Evolutionary conservation across 352 stramenopile species (phyloP).

Genomic region (Pythium pyrilobum): DNA sequence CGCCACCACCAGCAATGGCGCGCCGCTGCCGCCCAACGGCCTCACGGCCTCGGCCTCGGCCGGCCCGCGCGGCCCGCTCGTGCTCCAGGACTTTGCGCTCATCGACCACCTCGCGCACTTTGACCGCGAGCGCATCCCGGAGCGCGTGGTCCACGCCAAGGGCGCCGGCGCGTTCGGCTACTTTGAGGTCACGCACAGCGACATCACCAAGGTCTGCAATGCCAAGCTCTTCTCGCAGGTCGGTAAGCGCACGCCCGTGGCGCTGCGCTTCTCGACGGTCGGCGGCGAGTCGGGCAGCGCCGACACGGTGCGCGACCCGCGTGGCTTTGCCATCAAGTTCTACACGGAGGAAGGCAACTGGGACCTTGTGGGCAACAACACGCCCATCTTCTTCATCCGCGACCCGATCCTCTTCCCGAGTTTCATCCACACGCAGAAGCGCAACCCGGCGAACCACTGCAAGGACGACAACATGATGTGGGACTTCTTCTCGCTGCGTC

Average conservation of each 20-base stretch:
- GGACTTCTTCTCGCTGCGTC: conserved; percentile 83
- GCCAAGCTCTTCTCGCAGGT: conserved; percentile 74
- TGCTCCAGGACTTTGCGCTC: conserved; percentile 83
- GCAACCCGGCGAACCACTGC: conserved; percentile 72
- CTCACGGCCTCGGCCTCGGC: conserved; percentile 72
- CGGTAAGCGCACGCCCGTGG: conserved; percentile 84
- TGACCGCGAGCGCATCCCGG: conserved; percentile 89
- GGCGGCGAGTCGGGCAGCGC: conserved; percentile 55
- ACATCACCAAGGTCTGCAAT: conserved; percentile 51
- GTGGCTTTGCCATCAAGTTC: conserved; percentile 89
- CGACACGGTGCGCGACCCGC: conserved; percentile 78
- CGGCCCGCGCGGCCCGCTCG: conserved; percentile 47
- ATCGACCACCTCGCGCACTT: conserved; percentile 90
- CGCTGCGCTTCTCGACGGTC: conserved; percentile 77
- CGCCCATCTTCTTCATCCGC: conserved; percentile 88
- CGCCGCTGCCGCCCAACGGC: conserved; percentile 52
- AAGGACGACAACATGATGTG: conserved; percentile 82
- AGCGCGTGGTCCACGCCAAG: conserved; percentile 91
- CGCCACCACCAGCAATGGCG: conserved; percentile 52
- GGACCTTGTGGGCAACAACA: conserved; percentile 89
- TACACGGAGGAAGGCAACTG: conserved; percentile 90
- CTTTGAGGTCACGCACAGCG: conserved; percentile 81
- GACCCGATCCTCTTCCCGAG: conserved; percentile 89
- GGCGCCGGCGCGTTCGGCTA: conserved; percentile 87
- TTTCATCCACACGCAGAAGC: conserved; percentile 90